phyloP scores from a whole-genome alignment of 768 basidiomycete genomes.

The Auricularia cornea region DNA sequence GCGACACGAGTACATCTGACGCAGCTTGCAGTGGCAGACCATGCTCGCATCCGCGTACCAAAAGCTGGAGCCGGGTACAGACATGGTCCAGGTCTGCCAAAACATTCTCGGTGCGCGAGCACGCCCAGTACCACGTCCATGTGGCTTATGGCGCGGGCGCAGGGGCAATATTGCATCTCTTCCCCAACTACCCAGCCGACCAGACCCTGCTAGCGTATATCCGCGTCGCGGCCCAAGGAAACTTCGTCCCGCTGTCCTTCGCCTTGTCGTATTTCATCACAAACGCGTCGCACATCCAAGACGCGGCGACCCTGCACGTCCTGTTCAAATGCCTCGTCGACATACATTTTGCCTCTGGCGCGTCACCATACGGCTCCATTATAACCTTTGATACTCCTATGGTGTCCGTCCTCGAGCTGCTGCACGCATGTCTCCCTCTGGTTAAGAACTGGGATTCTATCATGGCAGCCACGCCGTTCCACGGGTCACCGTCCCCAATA shows the following conservation, averaged over 20 bases:
- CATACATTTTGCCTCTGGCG: slow-evolving; percentile 47
- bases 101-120: not conserved
- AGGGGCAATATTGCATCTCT: slow-evolving; percentile 67
- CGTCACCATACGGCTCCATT: slow-evolving; percentile 44
- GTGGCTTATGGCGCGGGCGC: too few species aligned
- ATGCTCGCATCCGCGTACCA: not conserved
- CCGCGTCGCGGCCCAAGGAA: slow-evolving; percentile 46
- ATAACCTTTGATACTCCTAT: slow-evolving; percentile 44
- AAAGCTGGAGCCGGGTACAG: not conserved
- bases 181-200: slow-evolving; percentile 62
- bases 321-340: slow-evolving; percentile 61
- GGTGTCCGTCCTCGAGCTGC: slow-evolving; percentile 39
- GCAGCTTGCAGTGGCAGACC: not conserved
- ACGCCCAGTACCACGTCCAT: too few species aligned
- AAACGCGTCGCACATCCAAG: slow-evolving; percentile 41
- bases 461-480: slow-evolving; percentile 35
- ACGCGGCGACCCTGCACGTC: slow-evolving; percentile 57
- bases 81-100: not conserved
- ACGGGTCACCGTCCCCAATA: slow-evolving; percentile 48
- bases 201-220: slow-evolving; percentile 60
- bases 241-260: slow-evolving; percentile 52
- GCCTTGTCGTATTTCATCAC: slow-evolving; percentile 56
- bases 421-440: slow-evolving; percentile 54
- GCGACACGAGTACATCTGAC: too few species aligned
- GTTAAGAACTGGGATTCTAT: slow-evolving; percentile 49